Evolutionary conservation across 768 basidiomycete species (phyloP).

Genomic region (Lactarius hatsudake): DNA sequence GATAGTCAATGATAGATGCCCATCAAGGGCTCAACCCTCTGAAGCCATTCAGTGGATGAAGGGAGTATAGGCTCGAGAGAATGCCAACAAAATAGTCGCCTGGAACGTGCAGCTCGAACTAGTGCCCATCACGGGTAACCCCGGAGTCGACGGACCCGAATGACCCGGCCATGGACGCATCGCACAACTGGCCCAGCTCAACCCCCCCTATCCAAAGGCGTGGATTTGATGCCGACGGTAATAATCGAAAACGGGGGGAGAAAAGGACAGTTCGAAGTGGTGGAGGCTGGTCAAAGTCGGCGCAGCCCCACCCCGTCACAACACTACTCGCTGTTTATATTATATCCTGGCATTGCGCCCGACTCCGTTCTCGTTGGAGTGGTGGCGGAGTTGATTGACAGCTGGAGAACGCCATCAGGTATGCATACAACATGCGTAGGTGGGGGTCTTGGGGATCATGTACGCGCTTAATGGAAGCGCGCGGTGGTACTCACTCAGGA

Average conservation of each 20-base stretch:
- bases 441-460: neutral
- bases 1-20: too few relatives aligned
- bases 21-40: too few relatives aligned
- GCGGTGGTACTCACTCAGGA: neutral
- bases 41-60: too few relatives aligned
- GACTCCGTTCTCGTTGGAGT: neutral
- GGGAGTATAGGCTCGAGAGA: too few relatives aligned
- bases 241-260: neutral
- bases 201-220: too few relatives aligned
- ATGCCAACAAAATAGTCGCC: too few relatives aligned
- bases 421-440: neutral
- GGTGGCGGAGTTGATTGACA: neutral
- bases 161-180: constrained; percentile 15
- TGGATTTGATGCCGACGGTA: neutral
- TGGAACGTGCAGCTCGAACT: too few relatives aligned
- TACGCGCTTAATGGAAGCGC: neutral
- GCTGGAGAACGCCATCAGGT: neutral
- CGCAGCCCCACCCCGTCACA: too few relatives aligned
- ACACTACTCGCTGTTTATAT: too few relatives aligned
- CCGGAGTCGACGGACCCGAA: constrained; percentile 1
- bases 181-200: too few relatives aligned
- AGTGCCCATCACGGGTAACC: too few relatives aligned
- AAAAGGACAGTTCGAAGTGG: neutral
- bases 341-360: neutral
- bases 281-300: neutral